Evolutionary conservation across 108 stramenopile species (phyloP).

Genomic region (Pseudonitzschia pungens): DNA sequence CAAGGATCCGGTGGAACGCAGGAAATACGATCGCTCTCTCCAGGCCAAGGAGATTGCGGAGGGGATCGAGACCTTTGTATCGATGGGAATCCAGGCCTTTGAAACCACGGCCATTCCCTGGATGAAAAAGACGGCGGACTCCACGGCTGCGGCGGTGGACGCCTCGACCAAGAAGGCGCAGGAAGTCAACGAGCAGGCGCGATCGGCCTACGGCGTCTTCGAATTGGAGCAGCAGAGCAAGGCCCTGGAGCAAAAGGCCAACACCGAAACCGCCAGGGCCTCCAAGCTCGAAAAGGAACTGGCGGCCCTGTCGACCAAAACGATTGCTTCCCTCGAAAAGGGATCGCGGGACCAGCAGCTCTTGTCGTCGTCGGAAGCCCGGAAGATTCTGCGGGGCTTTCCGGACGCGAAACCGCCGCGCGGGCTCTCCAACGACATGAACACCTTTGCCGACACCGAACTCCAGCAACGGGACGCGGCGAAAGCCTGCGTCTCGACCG

Average conservation of each 20-base stretch:
- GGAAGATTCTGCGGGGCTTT: conserved; percentile 4
- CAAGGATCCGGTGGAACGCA: conserved; percentile 23
- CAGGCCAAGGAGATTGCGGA: conserved; percentile 36
- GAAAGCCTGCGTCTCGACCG: not conserved
- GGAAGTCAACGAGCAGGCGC: conserved; percentile 5
- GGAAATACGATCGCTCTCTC: conserved; percentile 32
- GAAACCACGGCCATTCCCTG: conserved; percentile 24
- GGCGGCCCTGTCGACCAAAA: not conserved
- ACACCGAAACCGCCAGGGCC: not conserved
- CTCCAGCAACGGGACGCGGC: not conserved
- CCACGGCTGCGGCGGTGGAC: conserved; percentile 12
- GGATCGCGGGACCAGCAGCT: not conserved
- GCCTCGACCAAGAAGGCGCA: not conserved
- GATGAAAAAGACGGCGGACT: conserved; percentile 27
- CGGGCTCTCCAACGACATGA: conserved; percentile 2
- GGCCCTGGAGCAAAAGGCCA: conserved; percentile 19
- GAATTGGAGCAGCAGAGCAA: conserved; percentile 18
- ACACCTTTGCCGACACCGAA: conserved; percentile 8
- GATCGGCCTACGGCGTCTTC: not conserved
- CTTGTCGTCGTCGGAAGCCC: conserved; percentile 4
- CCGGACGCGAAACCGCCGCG: not conserved
- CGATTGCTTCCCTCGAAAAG: not conserved
- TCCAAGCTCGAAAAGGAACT: conserved; percentile 9
- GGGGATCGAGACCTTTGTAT: conserved; percentile 12
- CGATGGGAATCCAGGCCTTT: conserved; percentile 9